A percentile compares a stretch with the other conserved stretches of the same genome.
phyloP scores from a whole-genome alignment of 257 asterid species.

The Capsicum pubescens region DNA sequence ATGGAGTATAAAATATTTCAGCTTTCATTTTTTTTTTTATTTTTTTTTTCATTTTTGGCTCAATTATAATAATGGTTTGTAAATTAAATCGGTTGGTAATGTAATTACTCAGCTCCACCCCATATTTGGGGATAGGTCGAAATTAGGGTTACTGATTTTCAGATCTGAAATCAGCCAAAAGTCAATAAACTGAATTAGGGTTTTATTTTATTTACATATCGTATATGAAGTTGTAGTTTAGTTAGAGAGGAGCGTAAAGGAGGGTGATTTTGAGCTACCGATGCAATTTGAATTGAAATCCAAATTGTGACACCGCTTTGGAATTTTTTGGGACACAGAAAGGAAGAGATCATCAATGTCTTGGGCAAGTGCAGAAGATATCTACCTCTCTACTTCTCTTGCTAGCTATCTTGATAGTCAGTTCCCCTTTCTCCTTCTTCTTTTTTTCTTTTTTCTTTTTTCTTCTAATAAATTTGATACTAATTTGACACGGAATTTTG shows the following conservation, averaged over 20 bases:
- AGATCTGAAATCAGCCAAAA: constrained; percentile 15
- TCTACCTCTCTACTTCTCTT: constrained; percentile 91
- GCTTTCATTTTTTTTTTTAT: no score
- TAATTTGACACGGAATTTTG: neutral
- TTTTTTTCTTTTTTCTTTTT: neutral
- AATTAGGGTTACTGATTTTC: constrained; percentile 22
- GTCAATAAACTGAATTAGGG: neutral
- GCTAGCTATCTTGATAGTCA: constrained; percentile 98
- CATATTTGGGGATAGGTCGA: neutral
- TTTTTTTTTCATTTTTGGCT: no score
- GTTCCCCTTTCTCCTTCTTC: constrained; percentile 31
- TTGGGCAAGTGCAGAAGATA: constrained; percentile 98
- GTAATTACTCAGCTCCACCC: neutral
- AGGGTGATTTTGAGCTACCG: constrained; percentile 41
- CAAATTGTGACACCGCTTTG: no score
- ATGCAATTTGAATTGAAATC: constrained; percentile 52
- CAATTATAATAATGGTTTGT: no score
- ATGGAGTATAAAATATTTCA: no score
- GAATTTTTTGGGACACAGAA: constrained; percentile 43
- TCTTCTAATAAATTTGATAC: neutral
- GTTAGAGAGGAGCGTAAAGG: neutral
- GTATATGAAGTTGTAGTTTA: no score
- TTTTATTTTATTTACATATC: no score
- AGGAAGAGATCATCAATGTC: constrained; percentile 59
- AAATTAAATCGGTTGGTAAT: no score